Evolutionary conservation across 2,329 filamentous ascomycete species (phyloP).

Genomic region (Aspergillus cejpii): DNA sequence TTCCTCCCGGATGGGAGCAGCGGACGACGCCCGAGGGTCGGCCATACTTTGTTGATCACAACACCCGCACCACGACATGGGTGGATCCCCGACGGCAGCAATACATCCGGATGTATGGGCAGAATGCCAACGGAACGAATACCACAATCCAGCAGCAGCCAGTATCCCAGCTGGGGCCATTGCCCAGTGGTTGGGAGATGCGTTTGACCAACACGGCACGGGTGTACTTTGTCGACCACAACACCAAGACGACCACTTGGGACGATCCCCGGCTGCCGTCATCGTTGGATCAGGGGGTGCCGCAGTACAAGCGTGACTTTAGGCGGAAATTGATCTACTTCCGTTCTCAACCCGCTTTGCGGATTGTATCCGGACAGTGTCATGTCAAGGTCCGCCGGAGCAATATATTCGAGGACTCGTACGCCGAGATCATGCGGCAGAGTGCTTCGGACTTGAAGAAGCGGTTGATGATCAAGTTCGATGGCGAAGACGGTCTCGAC

Average conservation of each 20-base stretch:
- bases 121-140: constrained; percentile 65
- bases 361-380: constrained; percentile 91
- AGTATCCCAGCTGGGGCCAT: constrained; percentile 87
- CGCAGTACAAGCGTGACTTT: constrained; percentile 99
- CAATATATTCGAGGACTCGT: constrained; percentile 98
- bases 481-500: constrained; percentile 94
- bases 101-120: constrained; percentile 97
- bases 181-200: constrained; percentile 99
- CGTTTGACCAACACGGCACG: constrained; percentile 94
- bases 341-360: constrained; percentile 91
- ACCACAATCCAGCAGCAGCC: constrained; percentile 94
- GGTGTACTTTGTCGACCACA: constrained; percentile 98
- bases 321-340: constrained; percentile 97
- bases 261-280: constrained; percentile 93
- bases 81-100: constrained; percentile 95
- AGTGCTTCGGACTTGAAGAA: constrained; percentile 96
- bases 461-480: constrained; percentile 98
- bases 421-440: constrained; percentile 96
- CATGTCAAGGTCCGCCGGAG: constrained; percentile 95
- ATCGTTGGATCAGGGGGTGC: constrained; percentile 94
- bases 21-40: constrained; percentile 90
- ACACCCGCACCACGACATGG: constrained; percentile 96
- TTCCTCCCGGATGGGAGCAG: constrained; percentile 94
- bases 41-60: constrained; percentile 96
- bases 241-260: constrained; percentile 99